Evolutionary conservation across 192 early-diverging fungal genomes (phyloP).

Genomic region (Chytriomyces confervae): DNA sequence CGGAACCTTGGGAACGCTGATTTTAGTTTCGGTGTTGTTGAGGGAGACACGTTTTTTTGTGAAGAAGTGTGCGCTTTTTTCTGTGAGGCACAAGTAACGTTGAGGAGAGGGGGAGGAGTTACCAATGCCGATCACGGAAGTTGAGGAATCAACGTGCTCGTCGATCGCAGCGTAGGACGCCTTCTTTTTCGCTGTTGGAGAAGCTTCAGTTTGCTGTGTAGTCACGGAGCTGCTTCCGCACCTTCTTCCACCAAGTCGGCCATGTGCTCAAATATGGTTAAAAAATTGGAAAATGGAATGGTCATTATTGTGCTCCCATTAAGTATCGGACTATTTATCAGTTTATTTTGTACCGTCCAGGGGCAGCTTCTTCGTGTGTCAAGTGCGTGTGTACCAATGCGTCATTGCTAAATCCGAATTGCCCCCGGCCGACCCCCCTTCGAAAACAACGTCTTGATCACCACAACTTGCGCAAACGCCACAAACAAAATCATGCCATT

Average conservation of each 20-base stretch:
- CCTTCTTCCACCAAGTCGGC: conserved; percentile 34
- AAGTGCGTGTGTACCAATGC: neutral
- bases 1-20: conserved; percentile 42
- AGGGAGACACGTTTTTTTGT: neutral
- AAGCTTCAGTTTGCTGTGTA: neutral
- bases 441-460: conserved; percentile 87
- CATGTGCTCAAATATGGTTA: neutral
- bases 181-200: conserved; percentile 74
- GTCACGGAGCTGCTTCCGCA: neutral
- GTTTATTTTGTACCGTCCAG: neutral
- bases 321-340: neutral
- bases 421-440: conserved; percentile 28
- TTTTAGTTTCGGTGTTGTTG: neutral
- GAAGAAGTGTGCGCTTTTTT: neutral
- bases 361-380: too few relatives aligned
- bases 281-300: neutral
- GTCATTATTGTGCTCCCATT: neutral
- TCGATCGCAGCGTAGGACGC: conserved; percentile 93
- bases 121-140: conserved; percentile 86
- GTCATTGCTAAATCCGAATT: neutral
- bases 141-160: conserved; percentile 73
- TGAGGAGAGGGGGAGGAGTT: neutral
- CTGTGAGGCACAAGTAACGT: neutral
- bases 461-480: conserved; percentile 87
- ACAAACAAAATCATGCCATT: conserved; percentile 77